Evolutionary conservation across 2,329 filamentous ascomycete species (phyloP).

Genomic region (Mollisiaceae sp.): DNA sequence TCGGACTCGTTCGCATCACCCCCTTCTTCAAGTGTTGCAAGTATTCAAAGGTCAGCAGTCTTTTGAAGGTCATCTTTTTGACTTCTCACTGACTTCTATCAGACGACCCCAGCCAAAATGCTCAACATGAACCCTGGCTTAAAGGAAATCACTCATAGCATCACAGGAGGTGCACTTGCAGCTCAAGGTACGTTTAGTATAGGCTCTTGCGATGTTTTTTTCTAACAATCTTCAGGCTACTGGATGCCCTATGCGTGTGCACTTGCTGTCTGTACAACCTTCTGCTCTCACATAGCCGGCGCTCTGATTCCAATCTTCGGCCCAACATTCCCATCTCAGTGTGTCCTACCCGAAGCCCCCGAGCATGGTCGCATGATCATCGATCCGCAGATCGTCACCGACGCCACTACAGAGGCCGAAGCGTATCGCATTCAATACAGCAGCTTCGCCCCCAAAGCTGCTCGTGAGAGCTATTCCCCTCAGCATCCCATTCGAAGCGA

Average conservation of each 20-base stretch:
- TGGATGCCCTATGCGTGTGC: conserved; percentile 95
- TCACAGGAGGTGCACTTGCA: conserved; percentile 87
- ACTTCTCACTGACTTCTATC: conserved; percentile 31
- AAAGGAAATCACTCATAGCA: conserved; percentile 88
- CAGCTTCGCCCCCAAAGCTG: conserved; percentile 28
- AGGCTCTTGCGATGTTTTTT: conserved; percentile 14
- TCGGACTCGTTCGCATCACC: conserved; percentile 91
- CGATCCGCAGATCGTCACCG: conserved; percentile 57
- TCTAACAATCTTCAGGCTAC: conserved; percentile 66
- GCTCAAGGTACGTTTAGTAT: conserved; percentile 74
- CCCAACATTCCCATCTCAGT: conserved; percentile 75
- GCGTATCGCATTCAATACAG: conserved; percentile 45
- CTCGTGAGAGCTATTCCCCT: conserved; percentile 40
- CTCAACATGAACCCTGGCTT: conserved; percentile 79
- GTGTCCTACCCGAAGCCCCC: conserved; percentile 67
- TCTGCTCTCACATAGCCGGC: conserved; percentile 83
- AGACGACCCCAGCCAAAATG: conserved; percentile 91
- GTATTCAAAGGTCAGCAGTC: conserved; percentile 75
- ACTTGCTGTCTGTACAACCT: conserved; percentile 84
- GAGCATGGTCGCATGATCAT: conserved; percentile 72
- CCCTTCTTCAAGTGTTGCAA: conserved; percentile 91
- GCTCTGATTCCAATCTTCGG: conserved; percentile 93
- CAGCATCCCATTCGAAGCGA: conserved; percentile 20
- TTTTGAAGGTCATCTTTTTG: background rate
- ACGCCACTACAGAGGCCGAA: conserved; percentile 57